These are phyloP conservation scores for Lodderomyces oxycetoniae DNA, from an alignment of 1,139 yeast species.

Conservation along the genomic window DNA sequence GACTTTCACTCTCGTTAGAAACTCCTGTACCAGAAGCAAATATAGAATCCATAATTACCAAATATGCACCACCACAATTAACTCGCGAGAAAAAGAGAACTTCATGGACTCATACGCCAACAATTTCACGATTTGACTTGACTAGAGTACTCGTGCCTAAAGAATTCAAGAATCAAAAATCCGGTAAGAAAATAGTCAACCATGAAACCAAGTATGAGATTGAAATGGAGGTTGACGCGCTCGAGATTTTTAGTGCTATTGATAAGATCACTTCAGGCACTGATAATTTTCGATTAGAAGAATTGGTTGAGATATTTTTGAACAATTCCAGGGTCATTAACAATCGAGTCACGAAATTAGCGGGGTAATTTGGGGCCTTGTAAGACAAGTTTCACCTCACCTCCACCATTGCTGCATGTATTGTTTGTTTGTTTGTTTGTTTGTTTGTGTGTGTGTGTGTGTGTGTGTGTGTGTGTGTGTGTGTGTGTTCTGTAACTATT, in stretches of 20 bases:
- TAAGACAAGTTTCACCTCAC: too few relatives aligned
- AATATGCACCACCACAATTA: slow-evolving; percentile 42
- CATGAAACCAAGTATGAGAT: slow-evolving; percentile 49
- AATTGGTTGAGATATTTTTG: slow-evolving; percentile 63
- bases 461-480: too few relatives aligned
- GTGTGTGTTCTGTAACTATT: too few relatives aligned
- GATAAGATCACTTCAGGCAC: slow-evolving; percentile 44
- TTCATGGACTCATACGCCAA: slow-evolving; percentile 61
- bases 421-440: too few relatives aligned
- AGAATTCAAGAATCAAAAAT: slow-evolving; percentile 36
- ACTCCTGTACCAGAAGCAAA: slow-evolving; percentile 60
- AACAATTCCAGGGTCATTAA: slow-evolving; percentile 60
- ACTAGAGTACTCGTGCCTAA: slow-evolving; percentile 55
- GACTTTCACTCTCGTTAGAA: slow-evolving; percentile 75
- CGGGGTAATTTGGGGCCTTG: slow-evolving; percentile 15
- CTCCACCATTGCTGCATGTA: too few relatives aligned
- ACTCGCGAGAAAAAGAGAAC: slow-evolving; percentile 62
- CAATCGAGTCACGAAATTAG: slow-evolving; percentile 43
- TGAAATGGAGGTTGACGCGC: slow-evolving; percentile 70
- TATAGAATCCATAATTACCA: slow-evolving; percentile 33
- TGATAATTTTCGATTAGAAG: slow-evolving; percentile 63
- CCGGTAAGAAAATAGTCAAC: slow-evolving; percentile 35
- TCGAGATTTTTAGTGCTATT: slow-evolving; percentile 59
- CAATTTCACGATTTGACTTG: slow-evolving; percentile 66
- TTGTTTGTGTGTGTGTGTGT: too few relatives aligned